Percentiles rank a stretch among this genome's conserved stretches.
phyloP scores from a whole-genome alignment of 306 rosid genomes.

The Rosa chinensis region DNA sequence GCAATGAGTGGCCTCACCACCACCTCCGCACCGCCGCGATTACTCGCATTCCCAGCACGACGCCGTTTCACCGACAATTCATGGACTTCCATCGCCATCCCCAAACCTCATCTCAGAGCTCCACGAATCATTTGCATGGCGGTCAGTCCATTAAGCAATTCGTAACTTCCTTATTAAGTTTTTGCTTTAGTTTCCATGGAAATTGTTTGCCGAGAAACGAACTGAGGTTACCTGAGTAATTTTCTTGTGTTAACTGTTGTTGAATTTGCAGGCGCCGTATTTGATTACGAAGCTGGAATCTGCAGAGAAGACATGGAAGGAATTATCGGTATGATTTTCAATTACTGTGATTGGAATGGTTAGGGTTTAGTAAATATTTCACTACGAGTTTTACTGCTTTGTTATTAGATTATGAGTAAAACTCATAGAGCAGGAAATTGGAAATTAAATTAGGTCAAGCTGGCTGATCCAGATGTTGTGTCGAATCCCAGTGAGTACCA shows the following conservation, averaged over 20 bases:
- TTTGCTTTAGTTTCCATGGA: not conserved
- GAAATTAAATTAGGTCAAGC: slow-evolving; percentile 61
- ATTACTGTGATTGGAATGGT: not conserved
- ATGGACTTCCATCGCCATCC: slow-evolving; percentile 30
- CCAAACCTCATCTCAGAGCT: slow-evolving; percentile 33
- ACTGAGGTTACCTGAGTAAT: not conserved
- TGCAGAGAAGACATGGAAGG: slow-evolving; percentile 95
- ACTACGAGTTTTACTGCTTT: not conserved
- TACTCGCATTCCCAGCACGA: slow-evolving; percentile 33
- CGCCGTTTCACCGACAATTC: slow-evolving; percentile 37
- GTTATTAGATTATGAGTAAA: not conserved
- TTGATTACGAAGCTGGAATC: slow-evolving; percentile 83
- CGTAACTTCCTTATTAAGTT: not conserved
- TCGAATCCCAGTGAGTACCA: slow-evolving; percentile 88
- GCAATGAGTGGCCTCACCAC: slow-evolving; percentile 58
- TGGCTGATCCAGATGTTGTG: slow-evolving; percentile 86
- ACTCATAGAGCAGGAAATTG: not conserved
- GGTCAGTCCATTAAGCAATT: slow-evolving; percentile 35
- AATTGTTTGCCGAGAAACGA: not conserved
- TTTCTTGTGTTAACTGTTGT: slow-evolving; percentile 10
- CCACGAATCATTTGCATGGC: slow-evolving; percentile 83
- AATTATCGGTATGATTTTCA: slow-evolving; percentile 70
- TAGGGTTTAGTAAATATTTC: not conserved
- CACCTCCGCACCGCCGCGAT: slow-evolving; percentile 55
- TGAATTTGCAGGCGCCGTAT: slow-evolving; percentile 72